These are phyloP conservation scores for Celoporthe dispersa DNA, from an alignment of 2,329 filamentous ascomycete species.

Conservation along the genomic window DNA sequence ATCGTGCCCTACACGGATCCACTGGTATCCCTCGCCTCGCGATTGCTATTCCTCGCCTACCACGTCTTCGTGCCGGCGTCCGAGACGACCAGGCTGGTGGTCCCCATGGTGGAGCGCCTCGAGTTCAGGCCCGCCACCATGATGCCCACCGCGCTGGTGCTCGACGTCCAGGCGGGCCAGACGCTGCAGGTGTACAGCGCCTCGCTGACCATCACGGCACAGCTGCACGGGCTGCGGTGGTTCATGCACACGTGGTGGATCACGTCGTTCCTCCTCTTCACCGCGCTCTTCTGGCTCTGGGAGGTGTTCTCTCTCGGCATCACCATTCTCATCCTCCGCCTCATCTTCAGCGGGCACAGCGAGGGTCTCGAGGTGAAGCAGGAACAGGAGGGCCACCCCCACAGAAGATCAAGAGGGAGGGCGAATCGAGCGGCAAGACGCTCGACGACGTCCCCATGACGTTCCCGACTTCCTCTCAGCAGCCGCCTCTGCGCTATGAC, in stretches of 20 bases:
- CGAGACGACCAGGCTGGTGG: slow-evolving; percentile 65
- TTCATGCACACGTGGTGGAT: slow-evolving; percentile 85
- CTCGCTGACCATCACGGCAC: slow-evolving; percentile 71
- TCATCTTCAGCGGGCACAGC: slow-evolving; percentile 38
- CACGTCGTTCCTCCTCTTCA: slow-evolving; percentile 70
- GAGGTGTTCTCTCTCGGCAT: slow-evolving; percentile 70
- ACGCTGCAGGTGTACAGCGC: slow-evolving; percentile 78
- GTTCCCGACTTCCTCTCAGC: slow-evolving; percentile 27
- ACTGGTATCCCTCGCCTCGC: slow-evolving; percentile 64
- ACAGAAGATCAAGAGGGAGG: slow-evolving; percentile 23
- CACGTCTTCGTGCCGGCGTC: slow-evolving; percentile 68
- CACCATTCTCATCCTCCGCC: slow-evolving; percentile 63
- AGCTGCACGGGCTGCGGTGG: slow-evolving; percentile 77
- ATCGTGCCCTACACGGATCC: slow-evolving; percentile 80
- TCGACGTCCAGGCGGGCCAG: slow-evolving; percentile 72
- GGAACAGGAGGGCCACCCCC: background rate
- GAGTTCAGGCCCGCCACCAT: slow-evolving; percentile 56
- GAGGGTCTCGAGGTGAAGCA: slow-evolving; percentile 33
- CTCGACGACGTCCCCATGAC: slow-evolving; percentile 30
- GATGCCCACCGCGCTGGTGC: slow-evolving; percentile 51
- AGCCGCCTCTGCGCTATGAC: slow-evolving; percentile 32
- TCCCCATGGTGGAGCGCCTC: slow-evolving; percentile 76
- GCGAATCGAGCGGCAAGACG: background rate
- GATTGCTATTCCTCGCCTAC: slow-evolving; percentile 67
- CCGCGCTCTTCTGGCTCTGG: slow-evolving; percentile 73